Percentiles rank a stretch among this genome's conserved stretches.
Evolutionary conservation across 345 rosid species (phyloP).

Genomic region (Isatis tinctoria): DNA sequence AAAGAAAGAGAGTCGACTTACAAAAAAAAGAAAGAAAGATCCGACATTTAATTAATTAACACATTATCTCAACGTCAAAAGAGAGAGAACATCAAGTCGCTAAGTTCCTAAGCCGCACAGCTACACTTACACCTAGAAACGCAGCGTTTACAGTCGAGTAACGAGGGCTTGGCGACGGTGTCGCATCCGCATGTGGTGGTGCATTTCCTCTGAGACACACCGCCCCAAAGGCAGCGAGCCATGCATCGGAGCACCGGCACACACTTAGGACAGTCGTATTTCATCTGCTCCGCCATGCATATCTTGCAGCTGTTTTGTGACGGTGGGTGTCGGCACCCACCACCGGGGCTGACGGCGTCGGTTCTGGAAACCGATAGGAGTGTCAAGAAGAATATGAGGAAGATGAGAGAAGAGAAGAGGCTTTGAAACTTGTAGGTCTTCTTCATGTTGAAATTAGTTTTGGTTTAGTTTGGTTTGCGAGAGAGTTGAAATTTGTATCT

Average conservation of each 20-base stretch:
- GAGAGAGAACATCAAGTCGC: background rate
- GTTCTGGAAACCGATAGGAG: background rate
- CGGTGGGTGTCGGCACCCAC: slow-evolving; percentile 21
- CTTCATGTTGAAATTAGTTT: slow-evolving; percentile 16
- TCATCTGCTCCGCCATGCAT: slow-evolving; percentile 54
- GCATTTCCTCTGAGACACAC: slow-evolving; percentile 42
- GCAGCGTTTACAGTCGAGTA: slow-evolving; percentile 63
- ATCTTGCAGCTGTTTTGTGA: slow-evolving; percentile 39
- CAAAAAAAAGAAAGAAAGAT: background rate
- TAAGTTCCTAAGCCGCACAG: slow-evolving; percentile 33
- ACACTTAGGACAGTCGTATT: slow-evolving; percentile 53
- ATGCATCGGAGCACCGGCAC: slow-evolving; percentile 60
- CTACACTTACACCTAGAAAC: slow-evolving; percentile 69
- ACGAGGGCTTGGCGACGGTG: slow-evolving; percentile 38
- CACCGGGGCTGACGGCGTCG: background rate
- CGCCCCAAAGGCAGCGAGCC: slow-evolving; percentile 83
- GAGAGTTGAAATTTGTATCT: background rate
- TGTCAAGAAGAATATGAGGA: background rate
- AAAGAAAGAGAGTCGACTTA: background rate
- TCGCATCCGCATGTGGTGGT: slow-evolving; percentile 45
- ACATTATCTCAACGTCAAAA: slow-evolving; percentile 6
- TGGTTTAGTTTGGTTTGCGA: background rate
- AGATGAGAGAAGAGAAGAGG: slow-evolving; percentile 18
- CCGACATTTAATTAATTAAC: background rate
- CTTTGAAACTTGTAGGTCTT: slow-evolving; percentile 20